phyloP scores from a whole-genome alignment of 331 rosid genomes.

The Arachis monticola region DNA sequence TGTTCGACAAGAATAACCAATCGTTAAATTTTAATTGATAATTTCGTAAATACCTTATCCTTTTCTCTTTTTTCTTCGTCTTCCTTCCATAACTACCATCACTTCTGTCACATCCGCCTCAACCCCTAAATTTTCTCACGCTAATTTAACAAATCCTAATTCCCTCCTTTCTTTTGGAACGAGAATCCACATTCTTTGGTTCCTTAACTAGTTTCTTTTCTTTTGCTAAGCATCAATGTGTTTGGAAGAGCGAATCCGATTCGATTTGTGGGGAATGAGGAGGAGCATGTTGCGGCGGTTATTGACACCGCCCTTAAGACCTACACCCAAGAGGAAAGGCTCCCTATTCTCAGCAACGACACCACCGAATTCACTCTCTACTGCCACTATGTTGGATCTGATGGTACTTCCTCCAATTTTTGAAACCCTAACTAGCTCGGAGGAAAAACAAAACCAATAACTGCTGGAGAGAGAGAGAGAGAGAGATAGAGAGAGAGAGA shows the following conservation, averaged over 20 bases:
- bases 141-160: background rate
- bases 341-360: constrained; percentile 72
- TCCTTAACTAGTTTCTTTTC: background rate
- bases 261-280: constrained; percentile 79
- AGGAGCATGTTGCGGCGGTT: constrained; percentile 68
- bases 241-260: constrained; percentile 94
- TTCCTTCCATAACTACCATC: no score
- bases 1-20: no score
- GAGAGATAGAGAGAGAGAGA: background rate
- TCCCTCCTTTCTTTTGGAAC: background rate
- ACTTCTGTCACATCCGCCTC: constrained; percentile 95
- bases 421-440: background rate
- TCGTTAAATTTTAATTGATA: no score
- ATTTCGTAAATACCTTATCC: no score
- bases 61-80: no score
- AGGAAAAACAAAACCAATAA: background rate
- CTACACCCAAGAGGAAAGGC: constrained; percentile 93
- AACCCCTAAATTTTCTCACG: constrained; percentile 63
- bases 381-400: constrained; percentile 68
- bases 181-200: background rate
- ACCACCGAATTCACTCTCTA: constrained; percentile 66
- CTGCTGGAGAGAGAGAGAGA: background rate
- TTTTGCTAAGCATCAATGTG: constrained; percentile 84
- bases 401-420: constrained; percentile 49
- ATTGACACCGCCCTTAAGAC: constrained; percentile 81